These are phyloP conservation scores for Coniferiporia weirii DNA, from an alignment of 1,284 basidiomycete species.

Conservation along the genomic window DNA sequence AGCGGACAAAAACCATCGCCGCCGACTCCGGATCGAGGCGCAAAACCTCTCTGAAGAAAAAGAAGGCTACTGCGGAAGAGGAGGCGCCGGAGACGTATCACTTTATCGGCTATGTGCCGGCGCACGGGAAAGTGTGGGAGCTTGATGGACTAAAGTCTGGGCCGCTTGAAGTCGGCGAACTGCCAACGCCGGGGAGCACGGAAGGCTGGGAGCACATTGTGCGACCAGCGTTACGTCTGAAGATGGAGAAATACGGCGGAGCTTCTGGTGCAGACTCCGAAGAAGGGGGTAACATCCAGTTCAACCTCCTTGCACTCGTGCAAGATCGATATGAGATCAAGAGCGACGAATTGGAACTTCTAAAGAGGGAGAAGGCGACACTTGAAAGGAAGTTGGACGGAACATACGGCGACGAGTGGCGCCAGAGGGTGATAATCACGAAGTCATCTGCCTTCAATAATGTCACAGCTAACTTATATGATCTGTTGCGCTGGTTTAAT, in stretches of 20 bases:
- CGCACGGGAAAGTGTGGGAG: constrained; percentile 59
- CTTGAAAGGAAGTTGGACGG: constrained; percentile 43
- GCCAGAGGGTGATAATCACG: constrained; percentile 29
- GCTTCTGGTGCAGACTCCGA: constrained; percentile 26
- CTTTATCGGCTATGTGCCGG: constrained; percentile 60
- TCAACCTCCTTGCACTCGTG: constrained; percentile 56
- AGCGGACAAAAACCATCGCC: constrained; percentile 18
- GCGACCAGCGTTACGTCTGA: constrained; percentile 51
- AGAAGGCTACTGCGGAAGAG: constrained; percentile 20
- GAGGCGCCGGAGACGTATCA: constrained; percentile 45
- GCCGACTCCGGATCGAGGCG: constrained; percentile 22
- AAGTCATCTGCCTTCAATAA: not conserved
- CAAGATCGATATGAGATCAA: constrained; percentile 43
- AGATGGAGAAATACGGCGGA: constrained; percentile 52
- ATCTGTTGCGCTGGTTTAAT: not conserved
- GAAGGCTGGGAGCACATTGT: constrained; percentile 53
- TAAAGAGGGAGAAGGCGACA: constrained; percentile 40
- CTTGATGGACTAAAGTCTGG: constrained; percentile 47
- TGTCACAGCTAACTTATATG: no score
- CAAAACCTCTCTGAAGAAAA: constrained; percentile 21
- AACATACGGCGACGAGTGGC: constrained; percentile 33
- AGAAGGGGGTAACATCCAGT: constrained; percentile 45
- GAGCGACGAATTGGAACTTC: constrained; percentile 48
- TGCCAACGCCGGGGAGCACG: constrained; percentile 25
- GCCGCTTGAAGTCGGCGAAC: constrained; percentile 55